phyloP scores from a whole-genome alignment of 2,329 filamentous ascomycete species.

The Bipolaris bicolor region DNA sequence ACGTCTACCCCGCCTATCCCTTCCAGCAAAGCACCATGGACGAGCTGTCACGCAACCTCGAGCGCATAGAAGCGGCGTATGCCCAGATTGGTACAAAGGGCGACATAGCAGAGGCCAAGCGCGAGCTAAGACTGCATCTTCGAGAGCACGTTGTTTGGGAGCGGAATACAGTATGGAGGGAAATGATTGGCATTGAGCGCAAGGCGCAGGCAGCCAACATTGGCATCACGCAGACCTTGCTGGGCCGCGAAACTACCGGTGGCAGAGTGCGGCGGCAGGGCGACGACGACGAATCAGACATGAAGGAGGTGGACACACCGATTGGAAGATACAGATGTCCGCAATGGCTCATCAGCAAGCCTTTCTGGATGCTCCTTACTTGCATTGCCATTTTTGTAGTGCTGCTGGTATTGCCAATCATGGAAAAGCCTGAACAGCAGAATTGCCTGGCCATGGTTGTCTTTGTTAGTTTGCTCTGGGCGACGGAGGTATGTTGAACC shows the following conservation, averaged over 20 bases:
- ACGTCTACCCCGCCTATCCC: constrained; percentile 79
- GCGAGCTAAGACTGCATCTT: constrained; percentile 87
- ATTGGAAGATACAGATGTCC: constrained; percentile 79
- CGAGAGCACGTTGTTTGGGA: constrained; percentile 99
- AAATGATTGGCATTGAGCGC: constrained; percentile 97
- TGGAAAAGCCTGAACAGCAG: constrained; percentile 88
- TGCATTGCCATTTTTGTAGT: constrained; percentile 76
- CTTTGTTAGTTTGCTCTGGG: constrained; percentile 94
- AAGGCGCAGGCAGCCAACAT: constrained; percentile 93
- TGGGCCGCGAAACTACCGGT: constrained; percentile 75
- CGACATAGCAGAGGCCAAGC: constrained; percentile 75
- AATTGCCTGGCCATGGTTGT: constrained; percentile 94
- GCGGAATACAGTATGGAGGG: constrained; percentile 96
- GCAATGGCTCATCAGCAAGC: constrained; percentile 80
- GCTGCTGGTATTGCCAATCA: constrained; percentile 77
- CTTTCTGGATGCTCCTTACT: constrained; percentile 75
- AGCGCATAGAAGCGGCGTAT: constrained; percentile 78
- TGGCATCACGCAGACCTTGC: constrained; percentile 75
- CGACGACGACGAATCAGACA: constrained; percentile 71
- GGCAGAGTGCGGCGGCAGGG: constrained; percentile 78
- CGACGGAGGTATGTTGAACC: constrained; percentile 73
- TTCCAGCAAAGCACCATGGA: constrained; percentile 77
- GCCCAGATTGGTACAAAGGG: constrained; percentile 82
- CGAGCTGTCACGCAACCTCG: constrained; percentile 72
- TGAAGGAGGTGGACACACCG: constrained; percentile 77